phyloP scores from a whole-genome alignment of 2,329 filamentous ascomycete species.

The Cladophialophora exuberans region DNA sequence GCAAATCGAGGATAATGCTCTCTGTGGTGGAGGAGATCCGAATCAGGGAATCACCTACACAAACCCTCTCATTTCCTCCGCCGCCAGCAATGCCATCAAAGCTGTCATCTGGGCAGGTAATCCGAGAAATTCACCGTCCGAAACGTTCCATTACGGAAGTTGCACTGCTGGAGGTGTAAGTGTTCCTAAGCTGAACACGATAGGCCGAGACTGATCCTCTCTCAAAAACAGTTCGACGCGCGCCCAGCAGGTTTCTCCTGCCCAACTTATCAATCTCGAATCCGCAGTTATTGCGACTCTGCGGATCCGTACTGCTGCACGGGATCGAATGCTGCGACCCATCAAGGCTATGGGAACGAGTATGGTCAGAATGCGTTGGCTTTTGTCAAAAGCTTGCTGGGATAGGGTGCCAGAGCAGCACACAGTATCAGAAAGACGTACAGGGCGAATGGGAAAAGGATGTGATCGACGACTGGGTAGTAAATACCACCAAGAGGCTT shows the following conservation, averaged over 20 bases:
- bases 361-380: conserved; percentile 1
- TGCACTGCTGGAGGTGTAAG: conserved; percentile 2
- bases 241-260: neutral
- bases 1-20: neutral
- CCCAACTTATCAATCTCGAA: conserved; percentile 3
- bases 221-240: neutral
- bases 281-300: neutral
- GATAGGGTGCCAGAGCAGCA: too few relatives aligned
- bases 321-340: neutral
- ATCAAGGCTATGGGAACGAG: neutral
- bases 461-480: too few relatives aligned
- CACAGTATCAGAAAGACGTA: too few relatives aligned
- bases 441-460: too few relatives aligned
- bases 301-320: conserved; percentile 2
- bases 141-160: conserved; percentile 4
- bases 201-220: neutral
- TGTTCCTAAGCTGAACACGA: neutral
- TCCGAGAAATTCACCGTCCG: neutral
- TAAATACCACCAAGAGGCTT: too few relatives aligned
- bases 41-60: conserved; percentile 1
- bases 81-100: neutral
- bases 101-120: conserved; percentile 2
- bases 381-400: neutral
- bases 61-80: neutral
- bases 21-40: neutral